Evolutionary conservation across 2,329 filamentous ascomycete species (phyloP).

Genomic region (Trichoderma pleuroti): DNA sequence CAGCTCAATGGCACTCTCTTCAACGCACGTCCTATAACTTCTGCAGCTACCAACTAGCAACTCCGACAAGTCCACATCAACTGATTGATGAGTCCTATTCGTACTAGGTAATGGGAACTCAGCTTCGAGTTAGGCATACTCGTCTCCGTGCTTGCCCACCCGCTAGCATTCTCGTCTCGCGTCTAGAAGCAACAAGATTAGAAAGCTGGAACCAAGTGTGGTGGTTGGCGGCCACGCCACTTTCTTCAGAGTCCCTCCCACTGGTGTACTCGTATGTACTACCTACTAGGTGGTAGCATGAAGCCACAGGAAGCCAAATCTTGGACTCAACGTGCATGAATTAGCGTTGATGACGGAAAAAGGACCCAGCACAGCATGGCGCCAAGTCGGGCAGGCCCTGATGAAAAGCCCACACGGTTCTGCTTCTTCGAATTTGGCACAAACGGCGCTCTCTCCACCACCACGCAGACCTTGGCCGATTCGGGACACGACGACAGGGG

Average conservation of each 20-base stretch:
- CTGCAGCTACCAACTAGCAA: background rate
- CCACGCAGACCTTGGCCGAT: conserved; percentile 6
- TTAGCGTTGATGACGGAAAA: conserved; percentile 9
- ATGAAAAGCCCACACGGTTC: background rate
- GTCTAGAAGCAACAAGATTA: background rate
- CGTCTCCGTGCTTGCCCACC: background rate
- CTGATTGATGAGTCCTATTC: no score
- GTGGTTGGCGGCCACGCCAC: background rate
- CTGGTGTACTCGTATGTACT: background rate
- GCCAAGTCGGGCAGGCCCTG: conserved; percentile 6
- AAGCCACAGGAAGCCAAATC: conserved; percentile 1
- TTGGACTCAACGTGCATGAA: background rate
- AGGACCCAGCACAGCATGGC: background rate
- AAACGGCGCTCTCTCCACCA: conserved; percentile 15
- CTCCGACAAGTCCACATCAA: no score
- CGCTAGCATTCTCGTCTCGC: background rate
- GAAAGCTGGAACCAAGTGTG: background rate
- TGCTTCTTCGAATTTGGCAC: conserved; percentile 1
- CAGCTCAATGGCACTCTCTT: background rate
- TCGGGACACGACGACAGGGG: conserved; percentile 11
- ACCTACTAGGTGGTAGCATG: background rate
- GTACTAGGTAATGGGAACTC: background rate
- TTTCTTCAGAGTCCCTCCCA: background rate
- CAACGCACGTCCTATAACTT: background rate
- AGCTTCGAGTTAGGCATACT: background rate